A percentile compares a stretch with the other conserved stretches of the same genome.
These are phyloP conservation scores for Monosporascus ibericus DNA, from an alignment of 2,329 filamentous ascomycete species.

Conservation along the genomic window DNA sequence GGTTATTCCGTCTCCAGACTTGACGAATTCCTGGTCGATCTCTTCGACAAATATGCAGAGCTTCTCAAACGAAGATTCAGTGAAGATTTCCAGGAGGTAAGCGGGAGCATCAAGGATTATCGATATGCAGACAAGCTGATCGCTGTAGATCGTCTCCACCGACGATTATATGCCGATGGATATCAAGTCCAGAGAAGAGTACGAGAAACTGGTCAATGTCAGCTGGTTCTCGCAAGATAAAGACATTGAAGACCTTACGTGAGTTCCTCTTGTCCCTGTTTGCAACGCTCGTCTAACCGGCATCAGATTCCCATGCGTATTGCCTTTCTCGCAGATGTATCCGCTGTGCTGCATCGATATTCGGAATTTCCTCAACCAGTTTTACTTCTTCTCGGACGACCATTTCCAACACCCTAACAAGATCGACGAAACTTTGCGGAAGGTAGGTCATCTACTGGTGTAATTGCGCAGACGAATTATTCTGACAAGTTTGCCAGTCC, in stretches of 20 bases:
- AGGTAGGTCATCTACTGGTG: constrained; percentile 38
- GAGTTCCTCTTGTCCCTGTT: constrained; percentile 26
- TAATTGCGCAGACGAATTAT: background rate
- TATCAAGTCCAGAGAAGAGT: constrained; percentile 83
- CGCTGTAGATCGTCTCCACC: constrained; percentile 63
- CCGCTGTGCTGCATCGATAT: constrained; percentile 97
- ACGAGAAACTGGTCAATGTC: constrained; percentile 91
- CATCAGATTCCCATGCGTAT: constrained; percentile 78
- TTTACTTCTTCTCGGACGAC: constrained; percentile 95
- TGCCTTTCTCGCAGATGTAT: constrained; percentile 99
- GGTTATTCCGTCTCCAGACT: constrained; percentile 77
- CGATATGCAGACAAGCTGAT: constrained; percentile 7
- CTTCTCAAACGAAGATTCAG: constrained; percentile 87
- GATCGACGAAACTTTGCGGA: constrained; percentile 85
- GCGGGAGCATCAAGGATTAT: constrained; percentile 3
- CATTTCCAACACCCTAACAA: constrained; percentile 86
- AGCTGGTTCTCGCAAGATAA: constrained; percentile 93
- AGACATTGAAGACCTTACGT: constrained; percentile 67
- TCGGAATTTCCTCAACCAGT: constrained; percentile 93
- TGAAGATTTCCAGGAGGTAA: constrained; percentile 87
- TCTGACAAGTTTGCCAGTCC: constrained; percentile 44
- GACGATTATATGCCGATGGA: constrained; percentile 99
- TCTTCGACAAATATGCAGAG: constrained; percentile 93
- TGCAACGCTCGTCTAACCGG: constrained; percentile 15
- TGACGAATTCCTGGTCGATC: constrained; percentile 75